A percentile compares a stretch with the other conserved stretches of the same genome.
phyloP scores from a whole-genome alignment of 1,284 basidiomycete species.

The Pseudozyma pruni region DNA sequence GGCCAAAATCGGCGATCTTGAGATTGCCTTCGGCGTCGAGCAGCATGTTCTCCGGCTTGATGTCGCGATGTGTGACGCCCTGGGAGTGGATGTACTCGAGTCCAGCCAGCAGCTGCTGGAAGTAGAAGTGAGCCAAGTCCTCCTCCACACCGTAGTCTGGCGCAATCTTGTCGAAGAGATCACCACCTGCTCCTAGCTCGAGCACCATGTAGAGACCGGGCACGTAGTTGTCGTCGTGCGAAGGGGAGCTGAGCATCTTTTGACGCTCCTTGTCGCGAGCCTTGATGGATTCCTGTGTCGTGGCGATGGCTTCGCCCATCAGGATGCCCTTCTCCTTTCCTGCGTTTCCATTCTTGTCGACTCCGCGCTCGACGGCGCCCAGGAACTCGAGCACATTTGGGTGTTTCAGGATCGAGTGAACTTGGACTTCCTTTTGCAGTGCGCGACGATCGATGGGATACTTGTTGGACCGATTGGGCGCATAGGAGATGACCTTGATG shows the following conservation, averaged over 20 bases:
- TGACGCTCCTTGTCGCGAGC: constrained; percentile 63
- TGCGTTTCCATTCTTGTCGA: constrained; percentile 40
- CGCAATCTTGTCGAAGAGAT: constrained; percentile 94
- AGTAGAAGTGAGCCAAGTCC: constrained; percentile 90
- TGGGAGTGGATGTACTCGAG: constrained; percentile 79
- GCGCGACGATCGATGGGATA: constrained; percentile 65
- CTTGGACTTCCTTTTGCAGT: constrained; percentile 86
- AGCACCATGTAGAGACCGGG: constrained; percentile 85
- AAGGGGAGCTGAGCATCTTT: constrained; percentile 40
- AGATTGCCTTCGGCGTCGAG: constrained; percentile 73
- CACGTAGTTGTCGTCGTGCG: constrained; percentile 56
- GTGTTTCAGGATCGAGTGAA: constrained; percentile 86
- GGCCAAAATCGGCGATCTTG: constrained; percentile 94
- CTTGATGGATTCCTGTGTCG: constrained; percentile 72
- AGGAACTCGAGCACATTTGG: constrained; percentile 85
- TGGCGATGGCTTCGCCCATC: constrained; percentile 50
- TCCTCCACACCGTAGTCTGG: constrained; percentile 89
- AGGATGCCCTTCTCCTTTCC: constrained; percentile 43
- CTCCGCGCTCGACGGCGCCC: constrained; percentile 71
- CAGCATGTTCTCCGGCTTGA: constrained; percentile 70
- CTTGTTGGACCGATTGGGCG: constrained; percentile 50
- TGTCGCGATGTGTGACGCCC: constrained; percentile 71
- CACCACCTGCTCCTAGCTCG: constrained; percentile 91
- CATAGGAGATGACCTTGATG: constrained; percentile 66
- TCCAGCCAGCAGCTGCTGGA: constrained; percentile 85